Conservation (phyloP, 1,284 basidiomycete species). For the Trametes polyzona region DNA sequence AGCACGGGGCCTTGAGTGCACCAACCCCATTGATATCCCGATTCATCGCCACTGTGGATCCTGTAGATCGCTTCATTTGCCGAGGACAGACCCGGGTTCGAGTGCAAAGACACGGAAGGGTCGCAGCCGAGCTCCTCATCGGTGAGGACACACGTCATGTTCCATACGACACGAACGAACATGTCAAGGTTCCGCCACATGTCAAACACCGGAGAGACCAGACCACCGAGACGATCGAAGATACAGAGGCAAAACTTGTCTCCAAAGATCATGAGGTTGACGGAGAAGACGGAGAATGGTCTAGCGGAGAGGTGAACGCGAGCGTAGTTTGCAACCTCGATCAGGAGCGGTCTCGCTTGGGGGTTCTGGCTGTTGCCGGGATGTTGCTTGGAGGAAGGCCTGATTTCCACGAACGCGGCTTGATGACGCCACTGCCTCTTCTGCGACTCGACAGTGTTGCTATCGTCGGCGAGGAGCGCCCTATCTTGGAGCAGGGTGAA, state of each 20-base stretch:
- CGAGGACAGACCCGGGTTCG: no score
- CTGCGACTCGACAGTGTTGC: neutral
- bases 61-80: no score
- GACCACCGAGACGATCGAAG: conserved; percentile 26
- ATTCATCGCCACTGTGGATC: neutral
- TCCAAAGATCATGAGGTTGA: conserved; percentile 29
- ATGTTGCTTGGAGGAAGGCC: neutral
- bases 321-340: conserved; percentile 29
- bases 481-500: neutral
- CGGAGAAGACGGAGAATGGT: conserved; percentile 32
- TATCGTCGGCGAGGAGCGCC: neutral
- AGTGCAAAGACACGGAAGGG: conserved; percentile 16
- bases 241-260: conserved; percentile 24
- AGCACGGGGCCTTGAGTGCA: conserved; percentile 11
- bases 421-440: neutral
- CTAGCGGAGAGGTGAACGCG: conserved; percentile 28
- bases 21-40: no score
- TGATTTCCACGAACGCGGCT: conserved; percentile 1
- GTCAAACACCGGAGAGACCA: conserved; percentile 18
- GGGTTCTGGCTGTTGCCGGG: neutral
- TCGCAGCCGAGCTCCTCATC: conserved; percentile 5
- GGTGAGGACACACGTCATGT: conserved; percentile 1
- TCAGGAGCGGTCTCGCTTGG: neutral
- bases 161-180: conserved; percentile 6
- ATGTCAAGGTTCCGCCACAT: neutral